Conservation (phyloP, 306 rosid species). For the Quercus agrifolia region DNA sequence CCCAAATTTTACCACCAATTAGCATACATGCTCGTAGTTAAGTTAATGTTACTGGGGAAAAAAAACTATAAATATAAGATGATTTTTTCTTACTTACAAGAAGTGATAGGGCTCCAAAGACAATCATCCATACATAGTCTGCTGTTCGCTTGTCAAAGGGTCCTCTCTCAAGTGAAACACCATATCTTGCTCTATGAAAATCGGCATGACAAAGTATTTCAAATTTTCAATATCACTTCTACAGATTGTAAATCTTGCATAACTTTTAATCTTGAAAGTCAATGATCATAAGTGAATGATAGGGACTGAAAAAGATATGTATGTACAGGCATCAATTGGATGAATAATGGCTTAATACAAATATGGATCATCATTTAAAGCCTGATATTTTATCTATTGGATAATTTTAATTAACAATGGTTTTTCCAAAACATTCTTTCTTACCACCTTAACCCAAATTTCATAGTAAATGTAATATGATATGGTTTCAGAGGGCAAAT, state of each 20-base stretch:
- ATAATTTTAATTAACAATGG: too few species aligned
- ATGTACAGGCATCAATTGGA: not conserved
- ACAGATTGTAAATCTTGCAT: not conserved
- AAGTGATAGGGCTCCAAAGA: conserved; percentile 72
- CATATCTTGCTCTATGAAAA: conserved; percentile 60
- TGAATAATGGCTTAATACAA: not conserved
- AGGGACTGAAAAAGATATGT: not conserved
- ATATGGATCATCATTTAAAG: not conserved
- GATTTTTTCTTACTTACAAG: conserved; percentile 35
- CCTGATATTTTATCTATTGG: not conserved
- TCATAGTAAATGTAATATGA: not conserved
- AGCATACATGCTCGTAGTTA: too few species aligned
- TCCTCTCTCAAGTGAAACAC: conserved; percentile 69
- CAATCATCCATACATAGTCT: conserved; percentile 70
- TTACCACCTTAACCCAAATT: not conserved
- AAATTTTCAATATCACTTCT: not conserved
- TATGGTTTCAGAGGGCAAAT: not conserved
- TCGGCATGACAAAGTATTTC: not conserved
- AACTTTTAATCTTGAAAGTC: too few species aligned
- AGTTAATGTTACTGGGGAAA: too few species aligned
- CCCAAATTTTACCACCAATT: too few species aligned
- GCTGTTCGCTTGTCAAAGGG: conserved; percentile 83
- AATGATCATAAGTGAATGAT: not conserved
- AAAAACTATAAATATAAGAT: not conserved
- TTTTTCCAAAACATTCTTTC: not conserved